phyloP scores from a whole-genome alignment of 1,284 basidiomycete species.

The Volvariella surrecta region DNA sequence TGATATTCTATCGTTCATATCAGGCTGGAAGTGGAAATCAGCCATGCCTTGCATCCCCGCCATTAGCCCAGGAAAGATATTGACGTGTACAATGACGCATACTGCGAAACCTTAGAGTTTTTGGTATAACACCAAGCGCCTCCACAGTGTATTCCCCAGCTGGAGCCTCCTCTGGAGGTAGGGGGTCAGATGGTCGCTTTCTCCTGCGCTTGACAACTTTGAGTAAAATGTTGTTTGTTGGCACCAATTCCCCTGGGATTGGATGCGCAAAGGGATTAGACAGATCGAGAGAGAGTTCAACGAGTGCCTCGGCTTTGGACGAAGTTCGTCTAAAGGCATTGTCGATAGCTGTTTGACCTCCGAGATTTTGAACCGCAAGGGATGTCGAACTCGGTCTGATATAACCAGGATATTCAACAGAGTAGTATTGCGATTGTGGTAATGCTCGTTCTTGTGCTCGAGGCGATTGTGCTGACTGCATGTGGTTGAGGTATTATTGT shows the following conservation, averaged over 20 bases:
- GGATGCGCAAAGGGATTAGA: constrained; percentile 75
- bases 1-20: constrained; percentile 59
- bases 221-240: constrained; percentile 72
- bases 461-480: constrained; percentile 6
- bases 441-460: constrained; percentile 33
- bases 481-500: neutral
- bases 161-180: constrained; percentile 22
- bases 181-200: constrained; percentile 21
- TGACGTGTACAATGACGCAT: constrained; percentile 20
- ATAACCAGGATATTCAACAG: constrained; percentile 88
- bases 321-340: constrained; percentile 61
- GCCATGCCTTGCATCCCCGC: constrained; percentile 62
- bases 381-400: constrained; percentile 57
- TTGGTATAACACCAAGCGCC: constrained; percentile 67
- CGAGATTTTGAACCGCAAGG: constrained; percentile 55
- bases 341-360: constrained; percentile 64
- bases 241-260: constrained; percentile 68
- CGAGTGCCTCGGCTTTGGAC: constrained; percentile 45
- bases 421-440: constrained; percentile 59
- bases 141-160: constrained; percentile 76
- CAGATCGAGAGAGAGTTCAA: constrained; percentile 72
- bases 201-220: constrained; percentile 70
- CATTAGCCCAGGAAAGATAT: constrained; percentile 3
- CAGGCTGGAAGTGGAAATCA: constrained; percentile 82
- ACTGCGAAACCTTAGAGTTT: constrained; percentile 89